Conservation (phyloP, 306 rosid genomes). For the Rosa lucieae region DNA sequence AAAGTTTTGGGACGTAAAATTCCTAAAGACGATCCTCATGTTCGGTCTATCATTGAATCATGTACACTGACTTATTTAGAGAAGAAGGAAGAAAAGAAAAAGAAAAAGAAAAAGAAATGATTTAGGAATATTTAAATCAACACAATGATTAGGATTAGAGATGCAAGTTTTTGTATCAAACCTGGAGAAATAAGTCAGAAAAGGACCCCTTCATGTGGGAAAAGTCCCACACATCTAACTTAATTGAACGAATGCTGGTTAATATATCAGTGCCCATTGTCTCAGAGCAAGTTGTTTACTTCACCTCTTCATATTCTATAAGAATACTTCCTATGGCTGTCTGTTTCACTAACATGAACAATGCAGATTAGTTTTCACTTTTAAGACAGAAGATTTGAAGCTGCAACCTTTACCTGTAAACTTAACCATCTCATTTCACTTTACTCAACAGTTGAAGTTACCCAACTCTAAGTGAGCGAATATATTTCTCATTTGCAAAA, state of each 20-base stretch:
- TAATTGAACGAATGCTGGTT: background rate
- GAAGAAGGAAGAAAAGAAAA: constrained; percentile 13
- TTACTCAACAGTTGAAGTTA: background rate
- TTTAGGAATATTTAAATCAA: background rate
- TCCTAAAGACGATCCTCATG: constrained; percentile 59
- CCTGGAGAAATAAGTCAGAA: background rate
- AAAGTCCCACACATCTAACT: background rate
- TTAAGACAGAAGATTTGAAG: background rate
- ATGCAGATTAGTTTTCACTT: background rate
- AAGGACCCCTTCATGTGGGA: background rate
- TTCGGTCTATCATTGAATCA: constrained; percentile 46
- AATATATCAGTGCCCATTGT: background rate
- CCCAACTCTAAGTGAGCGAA: background rate
- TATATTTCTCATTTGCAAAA: background rate
- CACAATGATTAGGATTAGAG: background rate
- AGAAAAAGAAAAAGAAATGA: background rate
- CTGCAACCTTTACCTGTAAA: background rate
- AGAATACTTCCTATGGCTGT: background rate
- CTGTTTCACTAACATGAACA: background rate
- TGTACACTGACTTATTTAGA: constrained; percentile 33
- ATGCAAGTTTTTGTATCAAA: background rate
- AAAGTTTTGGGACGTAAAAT: constrained; percentile 42
- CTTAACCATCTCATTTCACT: background rate
- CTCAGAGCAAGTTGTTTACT: background rate
- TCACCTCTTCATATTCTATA: background rate